Conservation (phyloP, 2,329 filamentous ascomycete species). For the Madurella mycetomatis region DNA sequence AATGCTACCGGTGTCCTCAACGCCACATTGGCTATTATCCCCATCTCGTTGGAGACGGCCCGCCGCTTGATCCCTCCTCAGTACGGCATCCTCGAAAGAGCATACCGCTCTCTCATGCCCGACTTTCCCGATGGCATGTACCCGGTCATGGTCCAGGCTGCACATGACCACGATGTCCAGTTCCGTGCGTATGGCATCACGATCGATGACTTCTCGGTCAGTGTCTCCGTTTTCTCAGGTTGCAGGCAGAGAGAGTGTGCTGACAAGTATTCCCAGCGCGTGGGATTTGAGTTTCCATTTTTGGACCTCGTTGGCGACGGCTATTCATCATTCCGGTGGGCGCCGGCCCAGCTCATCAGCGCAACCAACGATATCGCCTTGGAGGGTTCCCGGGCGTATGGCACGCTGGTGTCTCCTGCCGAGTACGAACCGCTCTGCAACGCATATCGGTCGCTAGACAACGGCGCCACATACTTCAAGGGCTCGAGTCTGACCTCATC, state of each 20-base stretch:
- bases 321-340: conserved; percentile 48
- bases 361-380: conserved; percentile 40
- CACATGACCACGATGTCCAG: conserved; percentile 49
- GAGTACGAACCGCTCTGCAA: conserved; percentile 45
- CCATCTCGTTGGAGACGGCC: conserved; percentile 45
- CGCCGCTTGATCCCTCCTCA: conserved; percentile 44
- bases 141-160: conserved; percentile 47
- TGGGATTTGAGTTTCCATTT: conserved; percentile 53
- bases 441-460: conserved; percentile 37
- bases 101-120: conserved; percentile 44
- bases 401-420: conserved; percentile 39
- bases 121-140: conserved; percentile 49
- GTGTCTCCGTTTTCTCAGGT: conserved; percentile 16
- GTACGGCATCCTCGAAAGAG: conserved; percentile 47
- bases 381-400: conserved; percentile 43
- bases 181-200: conserved; percentile 36
- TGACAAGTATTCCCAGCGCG: conserved; percentile 35
- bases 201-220: conserved; percentile 46
- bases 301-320: conserved; percentile 49
- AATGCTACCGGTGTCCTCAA: conserved; percentile 51
- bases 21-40: conserved; percentile 48
- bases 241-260: not conserved
- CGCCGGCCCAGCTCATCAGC: conserved; percentile 43
- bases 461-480: conserved; percentile 27
- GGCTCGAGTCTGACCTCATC: conserved; percentile 22